Evolutionary conservation across 2,329 filamentous ascomycete species (phyloP), one percentile per base, ranked within the genome.

Genomic region (Colletotrichum spaethianum): DNA sequence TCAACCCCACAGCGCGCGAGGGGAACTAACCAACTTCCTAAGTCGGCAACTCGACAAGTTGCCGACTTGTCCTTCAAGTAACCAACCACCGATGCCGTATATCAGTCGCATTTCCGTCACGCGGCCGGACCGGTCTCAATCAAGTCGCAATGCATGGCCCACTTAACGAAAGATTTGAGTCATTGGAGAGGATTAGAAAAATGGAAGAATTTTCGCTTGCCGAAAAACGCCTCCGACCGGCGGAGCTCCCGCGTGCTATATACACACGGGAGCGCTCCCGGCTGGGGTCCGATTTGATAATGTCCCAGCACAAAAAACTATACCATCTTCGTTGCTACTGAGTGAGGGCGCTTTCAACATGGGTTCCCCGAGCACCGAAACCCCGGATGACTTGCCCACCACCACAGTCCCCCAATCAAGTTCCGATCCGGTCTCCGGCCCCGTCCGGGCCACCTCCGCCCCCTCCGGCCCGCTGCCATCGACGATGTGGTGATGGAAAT

Each of bases 401-500:
- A 26, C 44, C 23, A 2, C n/a, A 6, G 38, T 36, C 3, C 63
- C 68, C 31, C 64, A 38, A 8, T 28, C 9, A 12, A 63, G 33
- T 18, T n/a, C 64, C 42, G 48, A 52, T 71, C 69, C 69, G 14
- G 38, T 59, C 14, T 53, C 65, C 59, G 69, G 69, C 52, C 59
- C 69, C 44, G 26, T 53, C 23, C 33, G 59, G 52, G 56, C 40
- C 33, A 33, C 67, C 20, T 62, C 70, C 40, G 76, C 63, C 71
- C 67, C 44, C 56, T 55, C 66, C 75, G 69, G 57, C 71, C 69
- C 69, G 72, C 66, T n/a, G 72, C 74, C 38, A n/a, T 74, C 63
- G 75, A 75, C 73, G 78, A 78, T 20, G 62, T 36, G 4, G 72
- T 67, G 31, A 56, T 74, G 61, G 63, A 75, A 33, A 72, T 76